Evolutionary conservation across 2,329 filamentous ascomycete species (phyloP).

Genomic region (Pyrenophora graminea): DNA sequence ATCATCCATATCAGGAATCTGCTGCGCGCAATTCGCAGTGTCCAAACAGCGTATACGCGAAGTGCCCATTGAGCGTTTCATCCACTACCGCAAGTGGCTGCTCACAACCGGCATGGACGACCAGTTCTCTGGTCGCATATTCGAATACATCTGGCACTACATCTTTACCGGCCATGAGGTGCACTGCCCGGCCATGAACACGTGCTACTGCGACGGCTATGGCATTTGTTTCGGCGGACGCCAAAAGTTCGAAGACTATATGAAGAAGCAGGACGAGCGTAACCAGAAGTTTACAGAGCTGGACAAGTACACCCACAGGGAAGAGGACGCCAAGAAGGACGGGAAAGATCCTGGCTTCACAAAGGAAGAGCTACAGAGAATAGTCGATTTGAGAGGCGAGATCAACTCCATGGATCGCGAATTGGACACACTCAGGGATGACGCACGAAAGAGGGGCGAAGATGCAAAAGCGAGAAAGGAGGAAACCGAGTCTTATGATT

Average conservation of each 20-base stretch:
- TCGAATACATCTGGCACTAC: slow-evolving; percentile 50
- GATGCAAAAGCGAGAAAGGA: slow-evolving; percentile 35
- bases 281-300: slow-evolving; percentile 50
- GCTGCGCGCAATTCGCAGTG: slow-evolving; percentile 63
- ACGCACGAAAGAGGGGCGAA: slow-evolving; percentile 42
- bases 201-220: slow-evolving; percentile 66
- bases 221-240: slow-evolving; percentile 64
- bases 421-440: slow-evolving; percentile 34
- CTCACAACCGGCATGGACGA: slow-evolving; percentile 44
- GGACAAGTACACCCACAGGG: slow-evolving; percentile 45
- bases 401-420: slow-evolving; percentile 33
- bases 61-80: slow-evolving; percentile 56
- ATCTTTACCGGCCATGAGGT: slow-evolving; percentile 48
- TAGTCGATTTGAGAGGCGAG: slow-evolving; percentile 25
- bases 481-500: slow-evolving; percentile 43
- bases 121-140: slow-evolving; percentile 45
- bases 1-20: slow-evolving; percentile 50
- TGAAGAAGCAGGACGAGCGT: slow-evolving; percentile 51
- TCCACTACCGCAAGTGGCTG: slow-evolving; percentile 60
- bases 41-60: slow-evolving; percentile 54
- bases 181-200: slow-evolving; percentile 46
- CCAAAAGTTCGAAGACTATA: slow-evolving; percentile 55
- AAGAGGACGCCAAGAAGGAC: slow-evolving; percentile 39
- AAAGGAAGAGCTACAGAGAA: slow-evolving; percentile 25
- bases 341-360: slow-evolving; percentile 27